phyloP scores from a whole-genome alignment of 2,329 filamentous ascomycete species.

The Exophiala calicioides region DNA sequence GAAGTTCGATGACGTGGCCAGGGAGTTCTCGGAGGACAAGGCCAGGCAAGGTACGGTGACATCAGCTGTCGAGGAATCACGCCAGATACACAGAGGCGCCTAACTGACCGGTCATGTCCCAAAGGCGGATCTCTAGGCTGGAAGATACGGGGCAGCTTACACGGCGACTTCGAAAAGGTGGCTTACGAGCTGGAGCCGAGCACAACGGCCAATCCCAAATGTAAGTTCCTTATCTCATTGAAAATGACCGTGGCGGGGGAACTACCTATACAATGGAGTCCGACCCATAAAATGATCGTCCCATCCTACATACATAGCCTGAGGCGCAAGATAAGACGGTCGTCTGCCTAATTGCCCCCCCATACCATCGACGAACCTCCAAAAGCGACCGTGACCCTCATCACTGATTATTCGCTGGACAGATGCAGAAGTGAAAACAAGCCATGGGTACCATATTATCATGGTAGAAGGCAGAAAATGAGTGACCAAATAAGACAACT shows the following conservation, averaged over 20 bases:
- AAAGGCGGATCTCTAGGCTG: conserved; percentile 65
- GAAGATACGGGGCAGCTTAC: conserved; percentile 60
- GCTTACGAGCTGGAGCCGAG: conserved; percentile 64
- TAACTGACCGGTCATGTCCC: conserved; percentile 18
- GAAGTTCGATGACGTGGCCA: conserved; percentile 66
- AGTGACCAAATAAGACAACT: conserved; percentile 15
- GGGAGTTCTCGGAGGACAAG: conserved; percentile 67
- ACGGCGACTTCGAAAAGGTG: conserved; percentile 62
- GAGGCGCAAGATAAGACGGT: no score
- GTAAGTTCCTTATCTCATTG: conserved; percentile 21
- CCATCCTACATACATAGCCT: no score
- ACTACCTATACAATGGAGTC: conserved; percentile 19
- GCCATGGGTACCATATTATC: conserved; percentile 67
- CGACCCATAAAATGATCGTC: conserved; percentile 13
- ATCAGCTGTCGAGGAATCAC: conserved; percentile 8
- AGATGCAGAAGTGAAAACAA: conserved; percentile 63
- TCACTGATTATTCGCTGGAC: conserved; percentile 12
- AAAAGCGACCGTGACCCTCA: conserved; percentile 16
- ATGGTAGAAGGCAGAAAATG: conserved; percentile 68
- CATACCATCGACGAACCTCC: background rate
- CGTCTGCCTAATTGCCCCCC: no score
- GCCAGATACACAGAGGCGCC: conserved; percentile 3
- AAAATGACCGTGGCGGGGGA: conserved; percentile 13
- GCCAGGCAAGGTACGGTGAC: conserved; percentile 53
- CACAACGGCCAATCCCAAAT: conserved; percentile 60